Percentiles rank a stretch among this genome's conserved stretches.
phyloP scores from a whole-genome alignment of 257 asterid genomes.

The Phtheirospermum japonicum region DNA sequence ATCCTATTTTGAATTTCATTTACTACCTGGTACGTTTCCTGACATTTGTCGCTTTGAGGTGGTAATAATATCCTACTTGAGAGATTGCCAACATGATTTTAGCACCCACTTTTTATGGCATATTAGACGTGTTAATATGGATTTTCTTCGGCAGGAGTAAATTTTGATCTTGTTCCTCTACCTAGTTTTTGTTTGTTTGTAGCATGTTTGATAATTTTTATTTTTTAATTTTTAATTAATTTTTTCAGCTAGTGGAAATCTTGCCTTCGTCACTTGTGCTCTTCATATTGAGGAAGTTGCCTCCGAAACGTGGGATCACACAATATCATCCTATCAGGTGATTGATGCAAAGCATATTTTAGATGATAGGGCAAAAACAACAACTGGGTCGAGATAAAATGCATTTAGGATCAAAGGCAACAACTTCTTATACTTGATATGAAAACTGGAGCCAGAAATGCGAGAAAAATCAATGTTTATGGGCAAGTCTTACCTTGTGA shows the following conservation, averaged over 20 bases:
- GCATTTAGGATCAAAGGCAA: neutral
- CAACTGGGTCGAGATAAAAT: neutral
- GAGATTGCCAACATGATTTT: neutral
- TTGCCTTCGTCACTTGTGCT: constrained; percentile 89
- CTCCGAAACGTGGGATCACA: constrained; percentile 88
- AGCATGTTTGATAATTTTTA: neutral
- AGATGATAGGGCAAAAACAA: neutral
- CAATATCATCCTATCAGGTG: constrained; percentile 91
- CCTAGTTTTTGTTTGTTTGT: neutral
- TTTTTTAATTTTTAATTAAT: neutral
- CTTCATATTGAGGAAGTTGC: constrained; percentile 91
- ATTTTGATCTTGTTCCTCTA: neutral
- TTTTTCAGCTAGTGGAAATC: constrained; percentile 77
- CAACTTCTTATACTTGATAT: constrained; percentile 4
- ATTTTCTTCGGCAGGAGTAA: neutral
- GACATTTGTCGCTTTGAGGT: neutral
- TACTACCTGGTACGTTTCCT: constrained; percentile 71
- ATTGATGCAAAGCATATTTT: constrained; percentile 26
- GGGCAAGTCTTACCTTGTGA: no score
- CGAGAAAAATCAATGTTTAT: no score
- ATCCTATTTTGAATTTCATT: constrained; percentile 70
- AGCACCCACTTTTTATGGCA: neutral
- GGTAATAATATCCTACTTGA: neutral
- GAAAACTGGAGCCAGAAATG: neutral
- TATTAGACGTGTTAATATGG: neutral